These are phyloP conservation scores for Lepidium didymum DNA, from an alignment of 345 rosid species.

Conservation along the genomic window DNA sequence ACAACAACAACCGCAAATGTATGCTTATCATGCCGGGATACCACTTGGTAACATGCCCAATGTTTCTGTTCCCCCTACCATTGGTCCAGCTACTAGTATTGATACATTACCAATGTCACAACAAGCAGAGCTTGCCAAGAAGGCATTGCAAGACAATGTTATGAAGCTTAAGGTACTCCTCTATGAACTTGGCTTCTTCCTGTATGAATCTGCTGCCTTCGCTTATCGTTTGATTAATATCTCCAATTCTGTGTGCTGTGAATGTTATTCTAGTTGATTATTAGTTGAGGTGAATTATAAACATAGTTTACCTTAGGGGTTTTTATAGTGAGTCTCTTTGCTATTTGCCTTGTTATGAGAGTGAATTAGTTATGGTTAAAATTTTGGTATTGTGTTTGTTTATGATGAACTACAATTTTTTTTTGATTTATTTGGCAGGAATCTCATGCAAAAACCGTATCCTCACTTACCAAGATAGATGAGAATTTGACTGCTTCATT, in stretches of 20 bases:
- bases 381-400: background rate
- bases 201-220: background rate
- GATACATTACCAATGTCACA: conserved; percentile 57
- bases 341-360: background rate
- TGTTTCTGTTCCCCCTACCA: conserved; percentile 37
- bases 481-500: conserved; percentile 85
- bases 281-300: background rate
- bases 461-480: conserved; percentile 60
- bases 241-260: background rate
- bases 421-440: conserved; percentile 45
- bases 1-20: conserved; percentile 34
- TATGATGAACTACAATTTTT: conserved; percentile 9
- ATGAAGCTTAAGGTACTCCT: conserved; percentile 56
- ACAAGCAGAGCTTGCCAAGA: conserved; percentile 71
- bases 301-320: background rate
- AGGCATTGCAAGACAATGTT: conserved; percentile 52
- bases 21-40: conserved; percentile 23
- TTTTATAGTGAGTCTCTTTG: background rate
- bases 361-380: background rate
- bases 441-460: conserved; percentile 58
- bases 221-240: background rate
- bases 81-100: conserved; percentile 39
- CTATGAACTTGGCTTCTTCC: conserved; percentile 7
- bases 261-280: conserved; percentile 10
- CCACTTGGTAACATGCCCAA: conserved; percentile 26